Conservation (phyloP, 495 filamentous ascomycete species). For the Hypoxylon crocopeplum region DNA sequence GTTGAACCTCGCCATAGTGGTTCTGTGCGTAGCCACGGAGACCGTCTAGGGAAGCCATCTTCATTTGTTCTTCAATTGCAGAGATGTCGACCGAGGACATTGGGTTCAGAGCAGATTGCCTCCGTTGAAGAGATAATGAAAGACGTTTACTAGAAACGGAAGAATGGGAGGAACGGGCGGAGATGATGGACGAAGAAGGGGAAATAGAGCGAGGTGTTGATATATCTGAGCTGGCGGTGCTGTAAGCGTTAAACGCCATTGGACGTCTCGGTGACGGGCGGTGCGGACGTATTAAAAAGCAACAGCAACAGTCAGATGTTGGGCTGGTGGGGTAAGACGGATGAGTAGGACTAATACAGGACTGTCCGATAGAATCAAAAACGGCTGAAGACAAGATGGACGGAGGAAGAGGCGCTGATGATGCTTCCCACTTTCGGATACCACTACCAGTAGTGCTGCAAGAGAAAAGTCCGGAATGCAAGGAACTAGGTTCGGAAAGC, state of each 20-base stretch:
- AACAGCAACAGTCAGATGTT: conserved; percentile 38
- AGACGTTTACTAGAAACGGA: conserved; percentile 61
- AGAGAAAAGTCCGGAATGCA: conserved; percentile 43
- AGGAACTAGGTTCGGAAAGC: conserved; percentile 40
- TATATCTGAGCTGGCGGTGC: conserved; percentile 56
- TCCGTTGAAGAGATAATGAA: conserved; percentile 56
- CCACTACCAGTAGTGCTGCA: conserved; percentile 41
- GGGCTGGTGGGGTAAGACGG: conserved; percentile 35
- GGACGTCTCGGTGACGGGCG: conserved; percentile 38
- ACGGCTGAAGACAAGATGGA: conserved; percentile 21
- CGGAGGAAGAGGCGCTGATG: conserved; percentile 26
- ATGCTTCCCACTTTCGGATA: conserved; percentile 40
- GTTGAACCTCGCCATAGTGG: conserved; percentile 58
- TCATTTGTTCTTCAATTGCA: conserved; percentile 61
- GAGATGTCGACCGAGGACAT: conserved; percentile 59
- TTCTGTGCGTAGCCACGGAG: conserved; percentile 60
- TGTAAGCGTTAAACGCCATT: conserved; percentile 59
- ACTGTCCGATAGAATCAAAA: conserved; percentile 28
- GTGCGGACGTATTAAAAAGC: conserved; percentile 34
- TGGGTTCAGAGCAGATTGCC: conserved; percentile 59
- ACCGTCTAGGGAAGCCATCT: conserved; percentile 59
- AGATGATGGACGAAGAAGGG: conserved; percentile 52
- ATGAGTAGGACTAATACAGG: conserved; percentile 28
- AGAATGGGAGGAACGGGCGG: conserved; percentile 58
- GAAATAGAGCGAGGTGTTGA: conserved; percentile 62